Conservation (phyloP, 2,329 filamentous ascomycete genomes). For the Aureobasidium sp. region DNA sequence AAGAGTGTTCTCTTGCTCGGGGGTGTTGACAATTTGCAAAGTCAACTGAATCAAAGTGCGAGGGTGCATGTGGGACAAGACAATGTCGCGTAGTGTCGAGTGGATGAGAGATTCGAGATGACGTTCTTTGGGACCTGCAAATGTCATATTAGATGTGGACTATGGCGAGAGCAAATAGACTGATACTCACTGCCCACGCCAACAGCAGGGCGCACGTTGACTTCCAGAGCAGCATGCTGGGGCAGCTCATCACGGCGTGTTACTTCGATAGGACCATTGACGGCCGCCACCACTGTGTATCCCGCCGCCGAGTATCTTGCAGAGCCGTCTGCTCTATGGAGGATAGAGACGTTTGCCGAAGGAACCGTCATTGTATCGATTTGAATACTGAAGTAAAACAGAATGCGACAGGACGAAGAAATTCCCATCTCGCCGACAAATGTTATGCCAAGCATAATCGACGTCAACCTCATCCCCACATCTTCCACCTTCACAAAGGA, state of each 20-base stretch:
- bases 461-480: background rate
- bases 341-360: slow-evolving; percentile 22
- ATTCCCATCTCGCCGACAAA: background rate
- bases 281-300: slow-evolving; percentile 73
- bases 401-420: background rate
- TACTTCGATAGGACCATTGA: slow-evolving; percentile 90
- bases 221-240: slow-evolving; percentile 83
- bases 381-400: background rate
- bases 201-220: slow-evolving; percentile 76
- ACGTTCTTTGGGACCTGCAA: slow-evolving; percentile 42
- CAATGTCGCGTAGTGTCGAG: slow-evolving; percentile 62
- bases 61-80: slow-evolving; percentile 67
- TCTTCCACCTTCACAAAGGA: background rate
- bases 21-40: slow-evolving; percentile 64
- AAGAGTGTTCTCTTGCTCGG: slow-evolving; percentile 53
- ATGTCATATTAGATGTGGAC: background rate
- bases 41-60: slow-evolving; percentile 72
- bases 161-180: too few relatives aligned
- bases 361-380: slow-evolving; percentile 7
- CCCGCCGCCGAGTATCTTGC: slow-evolving; percentile 67
- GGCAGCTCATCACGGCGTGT: slow-evolving; percentile 81
- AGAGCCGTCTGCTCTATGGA: slow-evolving; percentile 70
- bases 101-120: slow-evolving; percentile 74
- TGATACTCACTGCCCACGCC: slow-evolving; percentile 63
- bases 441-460: background rate